Base-by-base conservation (phyloP, 768 basidiomycete genomes). In the Lentinula lateritia region DNA sequence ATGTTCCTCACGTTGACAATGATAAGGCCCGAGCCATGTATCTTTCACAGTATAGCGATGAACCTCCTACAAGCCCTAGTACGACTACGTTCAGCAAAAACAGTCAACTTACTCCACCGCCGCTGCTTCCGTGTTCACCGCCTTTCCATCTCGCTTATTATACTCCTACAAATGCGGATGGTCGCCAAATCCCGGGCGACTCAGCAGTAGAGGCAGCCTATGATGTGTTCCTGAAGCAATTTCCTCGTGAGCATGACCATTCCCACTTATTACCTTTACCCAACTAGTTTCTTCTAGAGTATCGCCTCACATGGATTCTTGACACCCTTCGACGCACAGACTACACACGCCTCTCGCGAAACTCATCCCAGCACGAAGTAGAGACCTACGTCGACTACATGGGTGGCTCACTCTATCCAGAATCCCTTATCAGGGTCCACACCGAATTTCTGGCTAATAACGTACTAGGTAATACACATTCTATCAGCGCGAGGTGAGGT, bases 331-430 rank as follows among this genome's bases (percentile, higher is more conserved):
- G 88, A 52, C 76, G 80, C 64, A 84, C 80, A 0, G 88, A 91
- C 70, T 89, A 82, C 65, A 62, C 76, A 5, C 75, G 88, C 56
- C 76, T 89, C 46, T 83, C 86, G 63, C 80, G 79, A 12, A 41
- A 13, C 32, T 56, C 39, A 28, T 56, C 55, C 6, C 18, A 23
- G 20, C n/a, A 34, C 16, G 74, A 76, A 8, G 83, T 83, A 6
- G 89, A 92, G 74, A 88, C 86, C 8, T 93, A 93, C 62, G 87
- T 92, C 63, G 92, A 93, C 68, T 93, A 89, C 65, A 93, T 93
- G 89, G 92, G 92, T 35, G 90, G 89, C 23, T 83, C 89, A 0
- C 76, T 93, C 38, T 91, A 90, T 64, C 92, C 92, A 10, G 88
- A 90, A 66, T 88, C 85, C 66, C 83, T 93, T 38, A 82, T 93